phyloP scores from a whole-genome alignment of 208 protist genomes.

The Leishmania guyanensis region DNA sequence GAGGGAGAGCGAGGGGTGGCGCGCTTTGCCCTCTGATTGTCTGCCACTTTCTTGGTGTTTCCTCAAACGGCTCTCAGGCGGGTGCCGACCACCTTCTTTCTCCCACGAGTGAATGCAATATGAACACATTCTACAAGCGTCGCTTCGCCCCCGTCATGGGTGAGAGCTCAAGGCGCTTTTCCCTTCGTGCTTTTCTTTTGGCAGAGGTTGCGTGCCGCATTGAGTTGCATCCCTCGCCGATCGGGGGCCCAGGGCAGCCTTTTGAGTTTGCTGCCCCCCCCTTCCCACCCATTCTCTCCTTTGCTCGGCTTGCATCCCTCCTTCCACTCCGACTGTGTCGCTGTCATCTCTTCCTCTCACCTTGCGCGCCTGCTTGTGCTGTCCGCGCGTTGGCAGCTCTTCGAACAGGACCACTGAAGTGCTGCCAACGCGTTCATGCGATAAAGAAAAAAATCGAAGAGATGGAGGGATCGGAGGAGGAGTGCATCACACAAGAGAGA shows the following conservation, averaged over 20 bases:
- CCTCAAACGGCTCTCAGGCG: background rate
- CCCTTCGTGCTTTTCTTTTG: background rate
- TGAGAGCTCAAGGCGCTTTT: too few relatives aligned
- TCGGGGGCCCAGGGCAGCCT: background rate
- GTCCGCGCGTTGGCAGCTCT: too few relatives aligned
- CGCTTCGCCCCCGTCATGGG: background rate
- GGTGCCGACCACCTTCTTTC: background rate
- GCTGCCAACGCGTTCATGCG: background rate
- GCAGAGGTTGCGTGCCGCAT: background rate
- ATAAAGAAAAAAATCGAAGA: background rate
- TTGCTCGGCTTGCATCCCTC: background rate
- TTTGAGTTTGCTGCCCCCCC: background rate
- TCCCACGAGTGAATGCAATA: background rate
- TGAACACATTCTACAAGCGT: background rate
- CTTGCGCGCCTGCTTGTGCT: too few relatives aligned
- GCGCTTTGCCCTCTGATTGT: background rate
- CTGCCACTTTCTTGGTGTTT: background rate
- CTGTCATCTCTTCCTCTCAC: background rate
- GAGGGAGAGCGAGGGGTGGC: background rate
- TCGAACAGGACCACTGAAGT: background rate
- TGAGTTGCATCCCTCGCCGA: background rate
- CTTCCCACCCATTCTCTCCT: too few relatives aligned
- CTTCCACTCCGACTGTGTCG: background rate
- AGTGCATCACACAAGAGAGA: background rate
- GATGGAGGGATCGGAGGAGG: background rate